Base-by-base conservation (phyloP, 2,329 filamentous ascomycete genomes). In the Phaeophleospora eucalypticola region DNA sequence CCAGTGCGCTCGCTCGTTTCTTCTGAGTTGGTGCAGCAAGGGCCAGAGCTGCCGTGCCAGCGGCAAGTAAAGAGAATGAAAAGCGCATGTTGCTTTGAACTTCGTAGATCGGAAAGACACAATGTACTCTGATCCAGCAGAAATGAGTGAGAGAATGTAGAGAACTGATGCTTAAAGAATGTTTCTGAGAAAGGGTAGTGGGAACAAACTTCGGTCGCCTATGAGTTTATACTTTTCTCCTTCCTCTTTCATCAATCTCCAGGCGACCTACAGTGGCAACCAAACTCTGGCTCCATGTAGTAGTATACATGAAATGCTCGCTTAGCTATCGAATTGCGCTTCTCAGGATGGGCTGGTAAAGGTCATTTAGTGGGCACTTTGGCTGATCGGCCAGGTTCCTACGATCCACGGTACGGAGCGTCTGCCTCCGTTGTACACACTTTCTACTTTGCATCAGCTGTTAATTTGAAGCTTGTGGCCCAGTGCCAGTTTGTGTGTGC, bases 1-100 rank as follows among this genome's bases (percentile, higher is more conserved):
- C 49, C 32, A 65, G 49, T 41, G 58, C 32, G 29, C 18, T 42
- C 10, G 12, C 18, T 10, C 40, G 40, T 17, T 42, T 42, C 29
- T 34, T 16, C 3, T 10, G 16, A n/a, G 40, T 12, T 19, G 40
- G 40, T 7, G 27, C 40, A 2, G 40, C 40, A 14, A 32, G 29
- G n/a, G 29, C 27, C 2, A 42, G 27, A 4, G n/a, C 14, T 4
- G 29, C 40, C 29, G 18, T 32, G 16, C 27, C 15, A 19, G 27
- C 40, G 7, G 40, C 29, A 7, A 17, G 15, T 4, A 41, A n/a
- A 4, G 35, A 12, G 29, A 17, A 34, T 14, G 19, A 16, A 2
- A 42, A 18, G 4, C 9, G 40, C 40, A 42, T 42, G 29, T 6
- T 42, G 27, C 16, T 12, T 18, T 3, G 12, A 37, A 12, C 24